Evolutionary conservation across 1,284 basidiomycete species (phyloP).

Genomic region (Ceratobasidium sp.): DNA sequence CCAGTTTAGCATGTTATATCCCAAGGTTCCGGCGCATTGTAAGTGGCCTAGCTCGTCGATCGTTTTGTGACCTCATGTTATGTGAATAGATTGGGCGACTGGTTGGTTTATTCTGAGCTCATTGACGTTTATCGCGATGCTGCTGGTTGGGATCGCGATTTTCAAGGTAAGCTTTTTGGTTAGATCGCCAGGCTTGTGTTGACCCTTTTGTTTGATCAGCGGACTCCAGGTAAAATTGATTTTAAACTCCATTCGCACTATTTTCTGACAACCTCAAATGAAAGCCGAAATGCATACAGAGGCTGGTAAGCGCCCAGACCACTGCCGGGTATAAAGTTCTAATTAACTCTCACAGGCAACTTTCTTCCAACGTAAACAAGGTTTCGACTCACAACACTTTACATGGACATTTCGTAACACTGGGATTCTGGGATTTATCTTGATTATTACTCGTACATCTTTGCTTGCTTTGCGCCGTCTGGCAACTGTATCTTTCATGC

Average conservation of each 20-base stretch:
- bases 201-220: not conserved
- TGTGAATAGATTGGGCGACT: conserved; percentile 45
- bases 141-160: conserved; percentile 73
- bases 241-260: not conserved
- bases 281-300: conserved; percentile 55
- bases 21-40: conserved; percentile 73
- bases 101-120: conserved; percentile 77
- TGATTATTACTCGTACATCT: not conserved
- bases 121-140: conserved; percentile 71
- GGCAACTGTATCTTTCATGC: conserved; percentile 40
- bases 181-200: not conserved
- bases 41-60: conserved; percentile 47
- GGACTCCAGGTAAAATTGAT: conserved; percentile 32
- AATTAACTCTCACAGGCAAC: conserved; percentile 37
- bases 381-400: not conserved
- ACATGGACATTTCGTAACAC: conserved; percentile 22
- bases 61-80: not conserved
- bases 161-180: conserved; percentile 66
- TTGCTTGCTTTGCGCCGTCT: conserved; percentile 30
- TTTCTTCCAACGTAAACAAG: conserved; percentile 46
- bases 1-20: conserved; percentile 76
- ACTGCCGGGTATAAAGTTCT: not conserved
- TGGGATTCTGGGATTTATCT: not conserved
- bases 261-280: conserved; percentile 47
- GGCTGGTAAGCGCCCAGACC: conserved; percentile 53